A percentile compares a stretch with the other conserved stretches of the same genome.
phyloP scores from a whole-genome alignment of 1,284 basidiomycete genomes.

The Inonotus obliquus region DNA sequence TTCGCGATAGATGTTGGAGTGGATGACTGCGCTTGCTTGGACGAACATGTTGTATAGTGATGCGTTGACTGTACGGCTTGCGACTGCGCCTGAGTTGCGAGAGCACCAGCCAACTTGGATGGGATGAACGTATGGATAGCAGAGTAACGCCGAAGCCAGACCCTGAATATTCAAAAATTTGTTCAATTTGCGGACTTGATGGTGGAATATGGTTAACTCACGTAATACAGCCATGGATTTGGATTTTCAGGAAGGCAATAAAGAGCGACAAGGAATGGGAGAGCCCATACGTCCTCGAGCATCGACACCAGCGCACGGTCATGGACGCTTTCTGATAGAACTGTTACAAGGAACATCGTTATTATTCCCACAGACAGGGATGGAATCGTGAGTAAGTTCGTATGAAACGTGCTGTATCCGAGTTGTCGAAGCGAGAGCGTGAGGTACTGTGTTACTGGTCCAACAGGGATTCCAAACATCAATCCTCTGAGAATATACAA shows the following conservation, averaged over 20 bases:
- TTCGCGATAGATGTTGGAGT: slow-evolving; percentile 34
- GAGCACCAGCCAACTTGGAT: slow-evolving; percentile 51
- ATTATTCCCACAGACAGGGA: slow-evolving; percentile 39
- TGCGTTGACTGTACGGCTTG: slow-evolving; percentile 49
- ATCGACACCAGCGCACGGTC: slow-evolving; percentile 44
- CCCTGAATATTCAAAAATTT: slow-evolving; percentile 21
- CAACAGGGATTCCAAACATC: slow-evolving; percentile 43
- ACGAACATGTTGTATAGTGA: slow-evolving; percentile 56
- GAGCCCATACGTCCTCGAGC: slow-evolving; percentile 45
- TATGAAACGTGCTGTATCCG: slow-evolving; percentile 57
- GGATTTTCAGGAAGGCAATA: slow-evolving; percentile 40
- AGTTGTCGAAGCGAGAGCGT: slow-evolving; percentile 55
- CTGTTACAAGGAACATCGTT: slow-evolving; percentile 39
- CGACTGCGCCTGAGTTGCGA: slow-evolving; percentile 50
- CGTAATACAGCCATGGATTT: slow-evolving; percentile 46
- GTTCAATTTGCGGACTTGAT: too few species aligned
- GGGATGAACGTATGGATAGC: slow-evolving; percentile 33
- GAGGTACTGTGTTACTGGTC: slow-evolving; percentile 54
- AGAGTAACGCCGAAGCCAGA: slow-evolving; percentile 28
- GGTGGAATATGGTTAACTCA: slow-evolving; percentile 20
- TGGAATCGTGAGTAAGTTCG: slow-evolving; percentile 60
- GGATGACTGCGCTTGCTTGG: slow-evolving; percentile 41
- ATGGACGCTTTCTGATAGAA: slow-evolving; percentile 43
- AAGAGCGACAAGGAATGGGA: slow-evolving; percentile 48
- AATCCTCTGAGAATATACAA: slow-evolving; percentile 34